Conservation (phyloP, 768 basidiomycete genomes). For the Phaffia tasmanica region DNA sequence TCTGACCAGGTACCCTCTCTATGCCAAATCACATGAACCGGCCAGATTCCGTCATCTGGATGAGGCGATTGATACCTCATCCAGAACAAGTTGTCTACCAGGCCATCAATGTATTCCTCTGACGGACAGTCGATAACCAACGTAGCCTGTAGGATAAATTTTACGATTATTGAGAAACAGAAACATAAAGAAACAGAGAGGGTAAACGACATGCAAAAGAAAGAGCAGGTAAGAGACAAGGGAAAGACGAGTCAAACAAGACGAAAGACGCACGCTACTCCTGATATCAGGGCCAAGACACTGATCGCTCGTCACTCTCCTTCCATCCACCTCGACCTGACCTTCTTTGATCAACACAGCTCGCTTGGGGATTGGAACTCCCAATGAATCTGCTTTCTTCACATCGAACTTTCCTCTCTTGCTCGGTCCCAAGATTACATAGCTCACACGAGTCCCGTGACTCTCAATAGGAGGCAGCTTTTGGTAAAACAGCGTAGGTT, state of each 20-base stretch:
- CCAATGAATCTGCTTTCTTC: constrained; percentile 51
- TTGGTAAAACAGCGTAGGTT: too few relatives aligned
- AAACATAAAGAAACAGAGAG: too few relatives aligned
- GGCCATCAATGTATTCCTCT: constrained; percentile 46
- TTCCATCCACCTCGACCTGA: too few relatives aligned
- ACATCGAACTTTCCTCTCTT: constrained; percentile 61
- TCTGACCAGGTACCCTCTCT: constrained; percentile 51
- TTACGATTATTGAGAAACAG: background rate
- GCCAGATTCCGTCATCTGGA: constrained; percentile 42
- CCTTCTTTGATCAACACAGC: too few relatives aligned
- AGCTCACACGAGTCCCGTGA: constrained; percentile 27
- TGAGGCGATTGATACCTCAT: constrained; percentile 15
- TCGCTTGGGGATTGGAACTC: constrained; percentile 47
- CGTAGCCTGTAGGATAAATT: background rate
- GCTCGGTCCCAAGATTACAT: constrained; percentile 43
- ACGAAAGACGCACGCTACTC: too few relatives aligned
- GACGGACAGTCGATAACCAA: constrained; percentile 64
- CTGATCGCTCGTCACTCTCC: too few relatives aligned
- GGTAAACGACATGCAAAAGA: too few relatives aligned
- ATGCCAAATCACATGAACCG: constrained; percentile 43
- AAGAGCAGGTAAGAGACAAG: too few relatives aligned
- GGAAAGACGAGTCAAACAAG: constrained; percentile 1
- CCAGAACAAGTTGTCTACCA: constrained; percentile 35
- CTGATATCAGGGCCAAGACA: too few relatives aligned
- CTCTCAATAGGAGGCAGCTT: too few relatives aligned